Percentiles rank a stretch among this genome's conserved stretches.
Evolutionary conservation across 2,329 filamentous ascomycete genomes (phyloP).

Genomic region (Bipolaris sorokiniana): DNA sequence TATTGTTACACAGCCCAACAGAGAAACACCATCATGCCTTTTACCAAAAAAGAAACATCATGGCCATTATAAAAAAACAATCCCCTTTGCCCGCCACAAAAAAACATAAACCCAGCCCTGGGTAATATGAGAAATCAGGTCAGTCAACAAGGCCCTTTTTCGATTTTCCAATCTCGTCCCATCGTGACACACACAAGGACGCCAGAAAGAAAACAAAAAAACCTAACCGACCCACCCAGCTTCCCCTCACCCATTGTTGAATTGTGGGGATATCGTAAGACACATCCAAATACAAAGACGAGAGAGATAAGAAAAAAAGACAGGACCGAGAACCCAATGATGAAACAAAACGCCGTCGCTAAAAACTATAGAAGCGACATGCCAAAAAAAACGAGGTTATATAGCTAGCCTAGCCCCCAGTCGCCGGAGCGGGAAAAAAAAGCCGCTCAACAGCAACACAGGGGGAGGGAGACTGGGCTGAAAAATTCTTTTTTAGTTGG

Average conservation of each 20-base stretch:
- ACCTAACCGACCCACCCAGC: conserved; percentile 10
- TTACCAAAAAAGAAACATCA: not conserved
- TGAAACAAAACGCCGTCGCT: conserved; percentile 37
- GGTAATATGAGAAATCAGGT: conserved; percentile 1
- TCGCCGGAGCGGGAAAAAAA: conserved; percentile 9
- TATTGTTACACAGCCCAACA: conserved; percentile 5
- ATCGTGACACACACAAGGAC: conserved; percentile 3
- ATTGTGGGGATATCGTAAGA: conserved; percentile 13
- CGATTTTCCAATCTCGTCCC: not conserved
- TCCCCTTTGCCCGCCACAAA: not conserved
- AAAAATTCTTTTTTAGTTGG: conserved; percentile 12
- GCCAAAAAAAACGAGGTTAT: conserved; percentile 8
- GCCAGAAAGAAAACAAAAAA: conserved; percentile 1
- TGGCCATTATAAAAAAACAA: not conserved
- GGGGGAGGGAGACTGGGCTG: conserved; percentile 22
- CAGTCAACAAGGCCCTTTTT: conserved; percentile 6
- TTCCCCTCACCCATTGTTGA: conserved; percentile 4
- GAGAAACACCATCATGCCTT: not conserved
- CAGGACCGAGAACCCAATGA: conserved; percentile 6
- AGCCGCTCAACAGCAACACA: conserved; percentile 9
- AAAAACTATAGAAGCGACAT: conserved; percentile 25
- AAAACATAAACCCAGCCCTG: not conserved
- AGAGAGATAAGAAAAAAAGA: not conserved
- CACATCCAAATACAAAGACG: not conserved
- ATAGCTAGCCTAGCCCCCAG: conserved; percentile 28